These are phyloP conservation scores for Nitzschia sp. DNA, from an alignment of 108 stramenopile species.

Conservation along the genomic window DNA sequence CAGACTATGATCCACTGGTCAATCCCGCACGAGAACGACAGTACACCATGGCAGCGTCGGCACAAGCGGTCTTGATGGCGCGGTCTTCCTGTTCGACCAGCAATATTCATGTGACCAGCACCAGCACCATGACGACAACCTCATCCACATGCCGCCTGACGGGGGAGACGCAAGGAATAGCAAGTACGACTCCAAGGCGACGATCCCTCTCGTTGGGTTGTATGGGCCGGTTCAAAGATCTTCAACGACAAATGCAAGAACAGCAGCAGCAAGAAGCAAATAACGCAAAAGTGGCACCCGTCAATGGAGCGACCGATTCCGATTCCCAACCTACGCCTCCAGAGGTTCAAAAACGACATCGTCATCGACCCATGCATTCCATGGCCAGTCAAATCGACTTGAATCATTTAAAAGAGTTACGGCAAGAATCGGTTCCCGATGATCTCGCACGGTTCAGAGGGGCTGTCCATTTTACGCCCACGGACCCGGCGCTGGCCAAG, in stretches of 20 bases:
- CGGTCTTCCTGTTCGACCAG: conserved; percentile 16
- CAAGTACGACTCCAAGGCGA: neutral
- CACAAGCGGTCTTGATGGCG: conserved; percentile 61
- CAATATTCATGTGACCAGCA: conserved; percentile 1
- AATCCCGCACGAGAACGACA: conserved; percentile 46
- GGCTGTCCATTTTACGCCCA: conserved; percentile 30
- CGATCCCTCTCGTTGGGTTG: conserved; percentile 9
- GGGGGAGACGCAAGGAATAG: neutral
- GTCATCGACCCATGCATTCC: conserved; percentile 17
- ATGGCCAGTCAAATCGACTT: conserved; percentile 44
- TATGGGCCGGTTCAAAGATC: conserved; percentile 13
- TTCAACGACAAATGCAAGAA: neutral
- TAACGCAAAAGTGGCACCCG: neutral
- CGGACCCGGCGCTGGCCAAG: neutral
- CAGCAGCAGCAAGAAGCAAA: neutral
- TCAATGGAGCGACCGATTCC: too few species aligned
- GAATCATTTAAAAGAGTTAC: conserved; percentile 34
- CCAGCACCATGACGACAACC: conserved; percentile 2
- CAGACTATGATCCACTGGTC: conserved; percentile 19
- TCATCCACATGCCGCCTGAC: conserved; percentile 14
- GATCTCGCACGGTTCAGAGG: conserved; percentile 54
- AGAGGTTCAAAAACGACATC: neutral
- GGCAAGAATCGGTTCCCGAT: conserved; percentile 69
- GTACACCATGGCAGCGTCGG: conserved; percentile 62
- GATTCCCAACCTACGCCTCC: neutral